Conservation (phyloP, 1,284 basidiomycete species). For the Malassezia brasiliensis region DNA sequence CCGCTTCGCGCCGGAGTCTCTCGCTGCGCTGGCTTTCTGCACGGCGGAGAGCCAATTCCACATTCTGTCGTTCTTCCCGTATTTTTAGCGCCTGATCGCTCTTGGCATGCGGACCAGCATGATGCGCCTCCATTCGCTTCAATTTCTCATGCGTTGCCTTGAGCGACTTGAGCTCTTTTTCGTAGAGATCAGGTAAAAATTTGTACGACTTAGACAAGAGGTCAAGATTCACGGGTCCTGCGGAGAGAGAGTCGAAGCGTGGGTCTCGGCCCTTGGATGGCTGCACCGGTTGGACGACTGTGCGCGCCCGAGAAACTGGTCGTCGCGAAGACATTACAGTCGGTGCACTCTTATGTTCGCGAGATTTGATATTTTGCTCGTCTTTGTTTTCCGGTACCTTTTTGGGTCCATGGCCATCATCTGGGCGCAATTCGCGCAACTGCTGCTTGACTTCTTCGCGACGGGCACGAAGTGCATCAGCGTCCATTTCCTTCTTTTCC, state of each 20-base stretch:
- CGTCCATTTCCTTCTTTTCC: slow-evolving; percentile 17
- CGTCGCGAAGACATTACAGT: slow-evolving; percentile 73
- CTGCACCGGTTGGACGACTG: slow-evolving; percentile 60
- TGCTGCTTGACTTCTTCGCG: slow-evolving; percentile 18
- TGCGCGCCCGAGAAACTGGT: slow-evolving; percentile 67
- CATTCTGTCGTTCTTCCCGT: slow-evolving; percentile 61
- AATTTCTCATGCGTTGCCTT: slow-evolving; percentile 61
- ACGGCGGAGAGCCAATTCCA: slow-evolving; percentile 70
- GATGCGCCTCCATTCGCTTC: slow-evolving; percentile 61
- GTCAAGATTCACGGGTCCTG: slow-evolving; percentile 62
- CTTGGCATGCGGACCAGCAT: slow-evolving; percentile 58
- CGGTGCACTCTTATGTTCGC: slow-evolving; percentile 82
- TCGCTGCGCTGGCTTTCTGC: slow-evolving; percentile 58
- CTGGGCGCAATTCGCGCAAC: slow-evolving; percentile 6
- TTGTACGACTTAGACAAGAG: slow-evolving; percentile 67
- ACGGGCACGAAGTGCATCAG: slow-evolving; percentile 21
- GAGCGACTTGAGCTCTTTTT: slow-evolving; percentile 61
- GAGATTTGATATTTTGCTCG: slow-evolving; percentile 43
- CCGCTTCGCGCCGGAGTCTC: slow-evolving; percentile 61
- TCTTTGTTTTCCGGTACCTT: slow-evolving; percentile 10
- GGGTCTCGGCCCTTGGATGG: slow-evolving; percentile 65
- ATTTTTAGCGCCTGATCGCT: slow-evolving; percentile 50
- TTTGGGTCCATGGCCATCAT: not conserved
- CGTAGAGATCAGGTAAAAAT: slow-evolving; percentile 65
- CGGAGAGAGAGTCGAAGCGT: slow-evolving; percentile 65